Conservation (phyloP, 2,329 filamentous ascomycete species). For the Alternaria alternata region DNA sequence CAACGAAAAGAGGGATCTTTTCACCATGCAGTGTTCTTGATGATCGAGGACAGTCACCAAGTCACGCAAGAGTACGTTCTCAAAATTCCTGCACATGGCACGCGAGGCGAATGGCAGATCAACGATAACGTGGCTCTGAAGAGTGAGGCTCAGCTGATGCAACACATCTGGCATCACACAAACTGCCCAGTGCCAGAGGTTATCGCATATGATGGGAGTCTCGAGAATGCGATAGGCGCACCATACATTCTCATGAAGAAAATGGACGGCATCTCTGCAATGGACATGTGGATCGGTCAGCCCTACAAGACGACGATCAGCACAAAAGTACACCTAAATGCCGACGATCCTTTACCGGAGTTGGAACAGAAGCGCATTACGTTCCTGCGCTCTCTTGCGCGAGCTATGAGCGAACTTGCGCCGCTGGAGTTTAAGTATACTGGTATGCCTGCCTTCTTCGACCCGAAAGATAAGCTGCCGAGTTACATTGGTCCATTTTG, state of each 20-base stretch:
- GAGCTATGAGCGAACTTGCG: slow-evolving; percentile 14
- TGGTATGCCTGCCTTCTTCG: slow-evolving; percentile 17
- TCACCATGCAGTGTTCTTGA: slow-evolving; percentile 17
- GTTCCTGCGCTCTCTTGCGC: slow-evolving; percentile 26
- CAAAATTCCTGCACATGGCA: slow-evolving; percentile 12
- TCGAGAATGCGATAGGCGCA: slow-evolving; percentile 22
- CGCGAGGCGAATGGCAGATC: slow-evolving; percentile 4
- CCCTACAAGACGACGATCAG: background rate
- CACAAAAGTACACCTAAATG: background rate
- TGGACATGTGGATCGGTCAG: slow-evolving; percentile 20
- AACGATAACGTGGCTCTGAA: slow-evolving; percentile 14
- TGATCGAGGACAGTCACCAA: background rate
- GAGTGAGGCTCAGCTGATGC: slow-evolving; percentile 21
- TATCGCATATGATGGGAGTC: slow-evolving; percentile 18
- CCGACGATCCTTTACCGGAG: slow-evolving; percentile 2
- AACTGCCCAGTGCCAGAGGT: slow-evolving; percentile 24
- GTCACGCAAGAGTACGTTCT: background rate
- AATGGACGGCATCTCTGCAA: slow-evolving; percentile 19
- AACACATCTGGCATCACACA: slow-evolving; percentile 14
- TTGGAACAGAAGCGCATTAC: slow-evolving; percentile 13
- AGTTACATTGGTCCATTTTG: background rate
- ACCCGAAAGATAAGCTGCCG: background rate
- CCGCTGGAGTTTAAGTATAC: slow-evolving; percentile 19
- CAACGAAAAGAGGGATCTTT: slow-evolving; percentile 15
- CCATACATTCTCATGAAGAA: slow-evolving; percentile 31